Base-by-base conservation (phyloP, 2,329 filamentous ascomycete genomes). In the Aspergillus fischeri region DNA sequence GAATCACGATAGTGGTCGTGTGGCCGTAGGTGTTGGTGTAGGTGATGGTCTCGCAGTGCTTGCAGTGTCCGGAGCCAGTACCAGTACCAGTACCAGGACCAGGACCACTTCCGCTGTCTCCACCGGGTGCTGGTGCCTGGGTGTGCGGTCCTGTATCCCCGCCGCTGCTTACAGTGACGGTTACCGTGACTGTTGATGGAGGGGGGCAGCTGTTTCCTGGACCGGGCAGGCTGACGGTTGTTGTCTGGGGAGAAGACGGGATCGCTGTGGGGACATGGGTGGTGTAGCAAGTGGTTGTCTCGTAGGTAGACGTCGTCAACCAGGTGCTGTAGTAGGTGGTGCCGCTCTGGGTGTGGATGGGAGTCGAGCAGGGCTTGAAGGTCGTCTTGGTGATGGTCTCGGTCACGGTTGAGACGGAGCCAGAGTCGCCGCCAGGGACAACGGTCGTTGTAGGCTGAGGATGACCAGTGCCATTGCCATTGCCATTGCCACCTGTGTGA, bases 271-370 rank as follows among this genome's bases (percentile, higher is more conserved):
- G 59, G 7, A 57, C 56, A 17, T 59, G 62, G 35, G 65, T 58
- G n/a, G 69, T 63, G 53, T 67, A 70, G 62, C 65, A 67, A 7
- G 67, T 66, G 8, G 68, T 71, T 24, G 70, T 72, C 11, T 64
- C 67, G 44, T 66, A 67, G 27, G 60, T 59, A 2, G 67, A 65
- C 45, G 67, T 63, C 1, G 68, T 70, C 27, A 72, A 53, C 64
- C 66, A 74, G 11, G 70, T 70, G 49, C 67, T 68, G 61, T 71
- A 74, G 58, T 61, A 70, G n/a, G 72, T 74, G 41, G 62, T 65
- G 21, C 64, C 62, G 21, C 60, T 57, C 6, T 60, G 47, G 17
- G 67, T 67, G 44, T 61, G 64, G 38, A 73, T 57, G 9, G 70
- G 56, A 32, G 67, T 72, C n/a, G 70, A 72, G 60, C 65, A 70